Percentiles rank a stretch among this genome's conserved stretches.
Evolutionary conservation across 2,329 filamentous ascomycete genomes (phyloP).

Genomic region (Pseudogymnoascus sp.): DNA sequence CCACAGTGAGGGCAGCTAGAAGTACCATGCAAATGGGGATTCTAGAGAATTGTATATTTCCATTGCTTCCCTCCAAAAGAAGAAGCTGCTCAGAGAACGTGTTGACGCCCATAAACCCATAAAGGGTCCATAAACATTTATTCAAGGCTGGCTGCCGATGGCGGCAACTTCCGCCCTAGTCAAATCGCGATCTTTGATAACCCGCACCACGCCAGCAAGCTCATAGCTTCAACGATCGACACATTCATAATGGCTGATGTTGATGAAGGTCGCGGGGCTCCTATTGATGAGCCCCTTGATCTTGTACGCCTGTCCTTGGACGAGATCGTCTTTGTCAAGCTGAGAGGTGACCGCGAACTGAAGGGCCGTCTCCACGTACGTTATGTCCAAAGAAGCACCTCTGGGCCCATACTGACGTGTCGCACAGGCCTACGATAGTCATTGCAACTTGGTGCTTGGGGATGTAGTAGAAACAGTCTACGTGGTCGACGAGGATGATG

Average conservation of each 20-base stretch:
- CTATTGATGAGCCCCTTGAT: conserved; percentile 87
- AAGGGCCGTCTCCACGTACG: conserved; percentile 90
- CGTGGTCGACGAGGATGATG: conserved; percentile 79
- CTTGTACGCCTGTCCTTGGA: conserved; percentile 90
- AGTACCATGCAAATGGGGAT: neutral
- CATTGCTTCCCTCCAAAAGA: neutral
- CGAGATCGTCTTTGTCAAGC: conserved; percentile 94
- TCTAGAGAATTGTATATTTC: neutral
- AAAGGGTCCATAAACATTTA: neutral
- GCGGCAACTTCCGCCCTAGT: conserved; percentile 2
- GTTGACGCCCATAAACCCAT: neutral
- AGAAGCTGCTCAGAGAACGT: neutral
- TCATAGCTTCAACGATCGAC: conserved; percentile 1
- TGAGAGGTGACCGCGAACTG: conserved; percentile 89
- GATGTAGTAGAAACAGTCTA: conserved; percentile 98
- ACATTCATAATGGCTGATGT: conserved; percentile 67
- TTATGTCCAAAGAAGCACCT: conserved; percentile 22
- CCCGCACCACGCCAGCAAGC: conserved; percentile 1
- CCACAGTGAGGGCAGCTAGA: neutral
- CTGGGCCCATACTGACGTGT: conserved; percentile 11
- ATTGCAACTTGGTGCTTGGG: conserved; percentile 93
- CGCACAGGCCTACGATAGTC: conserved; percentile 86
- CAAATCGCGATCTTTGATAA: conserved; percentile 7
- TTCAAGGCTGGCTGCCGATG: neutral
- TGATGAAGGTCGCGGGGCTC: conserved; percentile 60